Conservation (phyloP, 192 early-diverging fungal genomes). For the Entomortierella beljakovae region DNA sequence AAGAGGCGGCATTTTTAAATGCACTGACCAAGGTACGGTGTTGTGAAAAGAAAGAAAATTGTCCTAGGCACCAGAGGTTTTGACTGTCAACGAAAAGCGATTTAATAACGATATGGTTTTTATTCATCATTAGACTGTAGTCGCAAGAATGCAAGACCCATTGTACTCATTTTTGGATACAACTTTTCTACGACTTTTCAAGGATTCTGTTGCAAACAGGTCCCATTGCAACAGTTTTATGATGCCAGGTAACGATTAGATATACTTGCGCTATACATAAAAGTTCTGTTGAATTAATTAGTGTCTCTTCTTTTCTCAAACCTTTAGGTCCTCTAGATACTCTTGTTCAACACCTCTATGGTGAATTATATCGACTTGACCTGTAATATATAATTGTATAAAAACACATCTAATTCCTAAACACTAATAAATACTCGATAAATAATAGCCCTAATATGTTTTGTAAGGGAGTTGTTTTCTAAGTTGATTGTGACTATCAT, state of each 20-base stretch:
- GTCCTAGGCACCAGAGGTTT: too few relatives aligned
- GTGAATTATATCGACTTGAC: slow-evolving; percentile 40
- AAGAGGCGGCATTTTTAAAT: slow-evolving; percentile 44
- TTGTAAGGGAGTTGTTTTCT: too few relatives aligned
- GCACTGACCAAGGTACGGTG: slow-evolving; percentile 35
- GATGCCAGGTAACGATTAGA: slow-evolving; percentile 42
- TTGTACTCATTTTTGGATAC: slow-evolving; percentile 45
- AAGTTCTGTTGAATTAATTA: too few relatives aligned
- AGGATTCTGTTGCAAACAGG: slow-evolving; percentile 20
- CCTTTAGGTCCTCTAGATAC: slow-evolving; percentile 45
- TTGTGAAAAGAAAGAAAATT: neutral
- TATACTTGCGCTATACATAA: too few relatives aligned
- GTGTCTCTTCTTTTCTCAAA: too few relatives aligned
- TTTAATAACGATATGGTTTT: neutral
- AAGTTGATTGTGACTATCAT: too few relatives aligned
- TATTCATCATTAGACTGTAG: slow-evolving; percentile 21
- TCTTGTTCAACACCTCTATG: slow-evolving; percentile 41
- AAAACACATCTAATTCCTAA: neutral
- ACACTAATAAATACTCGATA: neutral
- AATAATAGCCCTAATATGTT: too few relatives aligned
- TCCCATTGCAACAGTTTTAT: slow-evolving; percentile 36
- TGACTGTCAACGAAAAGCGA: neutral
- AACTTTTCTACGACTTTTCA: slow-evolving; percentile 32
- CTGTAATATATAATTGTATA: slow-evolving; percentile 17
- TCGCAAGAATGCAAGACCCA: slow-evolving; percentile 43